These are phyloP conservation scores for Teratosphaeria epicoccoides DNA, from an alignment of 2,329 filamentous ascomycete species.

Conservation along the genomic window DNA sequence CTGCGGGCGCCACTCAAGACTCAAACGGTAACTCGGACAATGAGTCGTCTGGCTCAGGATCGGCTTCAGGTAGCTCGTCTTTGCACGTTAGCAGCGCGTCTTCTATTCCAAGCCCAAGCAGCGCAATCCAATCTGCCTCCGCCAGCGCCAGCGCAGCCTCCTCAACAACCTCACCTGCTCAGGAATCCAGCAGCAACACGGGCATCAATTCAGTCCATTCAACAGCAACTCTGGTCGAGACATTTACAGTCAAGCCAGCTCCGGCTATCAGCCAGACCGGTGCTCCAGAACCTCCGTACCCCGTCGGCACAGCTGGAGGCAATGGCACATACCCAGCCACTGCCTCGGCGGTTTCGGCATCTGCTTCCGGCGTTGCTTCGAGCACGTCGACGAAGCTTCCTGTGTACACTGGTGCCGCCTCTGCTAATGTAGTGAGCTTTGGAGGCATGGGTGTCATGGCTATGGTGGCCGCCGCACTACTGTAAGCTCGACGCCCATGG, in stretches of 20 bases:
- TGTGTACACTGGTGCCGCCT: slow-evolving; percentile 3
- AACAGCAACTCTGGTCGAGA: slow-evolving; percentile 1
- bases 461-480: neutral
- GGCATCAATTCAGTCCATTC: neutral
- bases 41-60: neutral
- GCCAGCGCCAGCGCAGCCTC: neutral
- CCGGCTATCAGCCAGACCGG: neutral
- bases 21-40: neutral
- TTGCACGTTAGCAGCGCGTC: neutral
- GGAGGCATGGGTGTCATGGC: neutral
- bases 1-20: neutral
- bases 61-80: neutral
- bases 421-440: neutral
- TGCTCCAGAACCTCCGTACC: neutral
- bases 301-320: neutral
- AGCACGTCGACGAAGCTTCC: neutral
- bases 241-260: neutral
- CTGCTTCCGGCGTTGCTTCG: neutral
- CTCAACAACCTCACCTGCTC: neutral
- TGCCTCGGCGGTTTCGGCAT: slow-evolving; percentile 1
- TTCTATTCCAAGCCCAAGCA: neutral
- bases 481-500: neutral
- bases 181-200: neutral
- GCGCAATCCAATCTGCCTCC: neutral
- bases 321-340: slow-evolving; percentile 1